Conservation (phyloP, 164 flowering plant genomes). For the Brasenia schreberi region DNA sequence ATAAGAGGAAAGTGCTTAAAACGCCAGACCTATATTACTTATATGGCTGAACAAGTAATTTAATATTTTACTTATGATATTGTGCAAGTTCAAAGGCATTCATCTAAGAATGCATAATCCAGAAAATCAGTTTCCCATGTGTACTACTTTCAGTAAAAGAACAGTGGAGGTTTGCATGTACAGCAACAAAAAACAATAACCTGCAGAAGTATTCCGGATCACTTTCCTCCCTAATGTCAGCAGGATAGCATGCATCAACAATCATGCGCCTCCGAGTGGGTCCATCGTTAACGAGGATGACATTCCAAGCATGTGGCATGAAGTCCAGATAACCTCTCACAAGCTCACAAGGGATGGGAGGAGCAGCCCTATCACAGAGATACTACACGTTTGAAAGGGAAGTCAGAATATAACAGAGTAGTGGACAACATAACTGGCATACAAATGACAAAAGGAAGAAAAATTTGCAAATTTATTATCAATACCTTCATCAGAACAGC, state of each 20-base stretch:
- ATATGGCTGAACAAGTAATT: too few relatives aligned
- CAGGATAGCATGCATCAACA: slow-evolving; percentile 96
- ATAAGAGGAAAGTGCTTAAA: not conserved
- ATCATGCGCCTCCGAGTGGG: slow-evolving; percentile 66
- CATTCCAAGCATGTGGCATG: slow-evolving; percentile 95
- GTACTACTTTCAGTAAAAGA: too few relatives aligned
- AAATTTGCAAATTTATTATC: not conserved
- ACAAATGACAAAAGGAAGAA: not conserved
- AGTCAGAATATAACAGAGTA: slow-evolving; percentile 8
- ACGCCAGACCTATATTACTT: too few relatives aligned
- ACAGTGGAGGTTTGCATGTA: too few relatives aligned
- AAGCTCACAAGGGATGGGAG: slow-evolving; percentile 94
- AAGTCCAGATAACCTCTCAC: slow-evolving; percentile 92
- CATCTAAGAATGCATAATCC: too few relatives aligned
- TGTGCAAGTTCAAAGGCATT: too few relatives aligned
- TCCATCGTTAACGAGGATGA: slow-evolving; percentile 39
- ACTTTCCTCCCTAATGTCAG: slow-evolving; percentile 81
- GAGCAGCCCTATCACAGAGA: slow-evolving; percentile 82
- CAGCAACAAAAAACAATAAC: slow-evolving; percentile 17
- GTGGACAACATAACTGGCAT: not conserved
- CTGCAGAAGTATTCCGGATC: slow-evolving; percentile 82
- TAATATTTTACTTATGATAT: too few relatives aligned
- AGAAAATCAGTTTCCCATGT: too few relatives aligned
- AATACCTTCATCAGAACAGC: slow-evolving; percentile 82
- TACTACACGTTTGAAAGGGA: slow-evolving; percentile 33